Evolutionary conservation across 805 yeast species (phyloP).

Genomic region (Jamesozyma rosinii): DNA sequence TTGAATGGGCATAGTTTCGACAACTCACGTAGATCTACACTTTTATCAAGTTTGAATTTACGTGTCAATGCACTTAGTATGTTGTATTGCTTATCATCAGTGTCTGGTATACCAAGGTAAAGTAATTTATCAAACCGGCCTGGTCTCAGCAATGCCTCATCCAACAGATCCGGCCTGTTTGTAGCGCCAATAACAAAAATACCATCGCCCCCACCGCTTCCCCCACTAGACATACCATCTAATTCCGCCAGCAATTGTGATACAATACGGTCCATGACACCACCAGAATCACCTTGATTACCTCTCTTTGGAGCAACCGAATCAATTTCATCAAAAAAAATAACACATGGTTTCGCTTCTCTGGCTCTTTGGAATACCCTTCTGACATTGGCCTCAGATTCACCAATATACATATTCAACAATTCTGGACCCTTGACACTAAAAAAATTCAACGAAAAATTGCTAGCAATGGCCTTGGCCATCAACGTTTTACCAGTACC

Average conservation of each 20-base stretch:
- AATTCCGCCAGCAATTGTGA: slow-evolving; percentile 90
- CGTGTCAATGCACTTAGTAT: slow-evolving; percentile 83
- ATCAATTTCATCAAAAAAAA: slow-evolving; percentile 93
- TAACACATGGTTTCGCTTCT: slow-evolving; percentile 95
- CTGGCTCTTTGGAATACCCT: slow-evolving; percentile 88
- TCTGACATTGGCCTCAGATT: slow-evolving; percentile 94
- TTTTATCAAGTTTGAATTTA: slow-evolving; percentile 55
- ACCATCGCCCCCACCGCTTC: slow-evolving; percentile 60
- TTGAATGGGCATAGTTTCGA: slow-evolving; percentile 74
- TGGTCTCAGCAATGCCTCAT: slow-evolving; percentile 87
- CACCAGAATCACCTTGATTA: slow-evolving; percentile 97
- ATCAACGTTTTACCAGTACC: slow-evolving; percentile 95
- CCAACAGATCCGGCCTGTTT: slow-evolving; percentile 88
- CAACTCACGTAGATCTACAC: slow-evolving; percentile 48
- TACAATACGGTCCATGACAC: slow-evolving; percentile 97
- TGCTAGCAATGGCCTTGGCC: slow-evolving; percentile 96
- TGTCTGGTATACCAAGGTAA: slow-evolving; percentile 86
- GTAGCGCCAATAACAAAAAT: slow-evolving; percentile 99
- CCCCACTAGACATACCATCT: slow-evolving; percentile 82
- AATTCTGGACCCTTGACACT: slow-evolving; percentile 97
- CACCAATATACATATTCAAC: slow-evolving; percentile 96
- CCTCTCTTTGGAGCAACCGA: slow-evolving; percentile 98
- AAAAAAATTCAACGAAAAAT: slow-evolving; percentile 86
- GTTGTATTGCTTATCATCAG: slow-evolving; percentile 78
- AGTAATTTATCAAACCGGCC: slow-evolving; percentile 94